These are phyloP conservation scores for Orbilia oligospora DNA, from an alignment of 2,329 filamentous ascomycete genomes.

Conservation along the genomic window DNA sequence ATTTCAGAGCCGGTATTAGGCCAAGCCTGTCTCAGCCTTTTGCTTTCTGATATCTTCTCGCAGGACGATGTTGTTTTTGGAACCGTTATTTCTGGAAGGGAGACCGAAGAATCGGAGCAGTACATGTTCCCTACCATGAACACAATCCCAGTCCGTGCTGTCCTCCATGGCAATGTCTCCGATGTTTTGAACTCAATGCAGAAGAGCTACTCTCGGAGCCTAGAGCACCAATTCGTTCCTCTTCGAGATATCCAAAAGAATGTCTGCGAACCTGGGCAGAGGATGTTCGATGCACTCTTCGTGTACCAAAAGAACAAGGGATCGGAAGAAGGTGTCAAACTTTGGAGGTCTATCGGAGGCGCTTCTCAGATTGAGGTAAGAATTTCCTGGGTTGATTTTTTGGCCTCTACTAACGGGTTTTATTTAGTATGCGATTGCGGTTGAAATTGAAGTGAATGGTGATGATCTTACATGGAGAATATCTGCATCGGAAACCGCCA, in stretches of 20 bases:
- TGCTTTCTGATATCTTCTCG: conserved; percentile 75
- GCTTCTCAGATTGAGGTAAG: conserved; percentile 76
- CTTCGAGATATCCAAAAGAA: conserved; percentile 77
- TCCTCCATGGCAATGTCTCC: conserved; percentile 77
- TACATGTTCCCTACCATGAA: conserved; percentile 93
- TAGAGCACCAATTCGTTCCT: conserved; percentile 82
- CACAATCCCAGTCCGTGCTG: conserved; percentile 80
- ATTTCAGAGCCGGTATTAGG: conserved; percentile 83
- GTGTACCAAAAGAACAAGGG: conserved; percentile 74
- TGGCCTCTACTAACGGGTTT: conserved; percentile 68
- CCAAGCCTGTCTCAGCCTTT: conserved; percentile 81
- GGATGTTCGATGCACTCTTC: conserved; percentile 77
- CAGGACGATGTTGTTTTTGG: conserved; percentile 85
- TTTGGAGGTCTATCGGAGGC: conserved; percentile 77
- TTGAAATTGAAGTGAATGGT: conserved; percentile 79
- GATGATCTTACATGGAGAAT: conserved; percentile 77
- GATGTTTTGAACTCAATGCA: conserved; percentile 82
- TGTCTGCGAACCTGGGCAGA: conserved; percentile 68
- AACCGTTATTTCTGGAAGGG: conserved; percentile 86
- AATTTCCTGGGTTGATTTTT: conserved; percentile 74
- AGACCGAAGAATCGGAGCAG: conserved; percentile 77
- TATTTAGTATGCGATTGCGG: conserved; percentile 64
- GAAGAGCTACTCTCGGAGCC: conserved; percentile 75
- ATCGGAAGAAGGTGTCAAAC: conserved; percentile 57
- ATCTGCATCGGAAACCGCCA: conserved; percentile 74